A percentile compares a stretch with the other conserved stretches of the same genome.
Conservation (phyloP, 1,284 basidiomycete genomes). For the Boletus hoseneyae region DNA sequence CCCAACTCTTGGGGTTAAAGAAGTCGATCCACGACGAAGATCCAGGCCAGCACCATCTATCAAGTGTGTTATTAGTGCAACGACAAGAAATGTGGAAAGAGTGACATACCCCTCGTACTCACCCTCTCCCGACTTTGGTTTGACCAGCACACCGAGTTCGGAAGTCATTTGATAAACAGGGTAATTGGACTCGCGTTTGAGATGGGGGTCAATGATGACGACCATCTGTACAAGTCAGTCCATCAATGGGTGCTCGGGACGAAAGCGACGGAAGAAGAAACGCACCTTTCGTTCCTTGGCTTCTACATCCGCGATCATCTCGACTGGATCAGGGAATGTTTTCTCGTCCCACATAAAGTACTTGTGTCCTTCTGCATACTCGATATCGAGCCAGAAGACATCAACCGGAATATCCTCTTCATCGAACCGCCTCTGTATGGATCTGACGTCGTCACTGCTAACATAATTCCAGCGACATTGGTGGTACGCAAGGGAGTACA, state of each 20-base stretch:
- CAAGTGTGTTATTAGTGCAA: not conserved
- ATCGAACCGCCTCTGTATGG: conserved; percentile 88
- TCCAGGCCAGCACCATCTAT: conserved; percentile 93
- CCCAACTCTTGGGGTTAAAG: conserved; percentile 89
- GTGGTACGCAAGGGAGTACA: conserved; percentile 93
- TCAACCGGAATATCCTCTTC: conserved; percentile 94
- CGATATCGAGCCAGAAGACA: conserved; percentile 98
- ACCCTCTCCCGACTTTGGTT: conserved; percentile 69
- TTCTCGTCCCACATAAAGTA: conserved; percentile 98
- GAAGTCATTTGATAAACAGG: conserved; percentile 86
- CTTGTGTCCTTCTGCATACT: conserved; percentile 91
- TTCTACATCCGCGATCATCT: conserved; percentile 90
- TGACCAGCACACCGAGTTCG: conserved; percentile 80
- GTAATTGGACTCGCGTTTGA: conserved; percentile 82
- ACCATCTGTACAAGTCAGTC: conserved; percentile 70
- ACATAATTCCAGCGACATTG: conserved; percentile 99
- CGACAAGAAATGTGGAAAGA: not conserved
- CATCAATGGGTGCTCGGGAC: not conserved
- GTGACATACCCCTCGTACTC: conserved; percentile 80
- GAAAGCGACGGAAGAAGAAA: not conserved
- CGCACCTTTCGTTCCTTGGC: conserved; percentile 81
- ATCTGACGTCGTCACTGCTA: conserved; percentile 83
- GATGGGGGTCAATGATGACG: conserved; percentile 94
- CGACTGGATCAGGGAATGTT: conserved; percentile 89
- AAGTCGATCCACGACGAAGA: conserved; percentile 96